These are phyloP conservation scores for Erigeron canadensis DNA, from an alignment of 129 eudicot species.

Conservation along the genomic window DNA sequence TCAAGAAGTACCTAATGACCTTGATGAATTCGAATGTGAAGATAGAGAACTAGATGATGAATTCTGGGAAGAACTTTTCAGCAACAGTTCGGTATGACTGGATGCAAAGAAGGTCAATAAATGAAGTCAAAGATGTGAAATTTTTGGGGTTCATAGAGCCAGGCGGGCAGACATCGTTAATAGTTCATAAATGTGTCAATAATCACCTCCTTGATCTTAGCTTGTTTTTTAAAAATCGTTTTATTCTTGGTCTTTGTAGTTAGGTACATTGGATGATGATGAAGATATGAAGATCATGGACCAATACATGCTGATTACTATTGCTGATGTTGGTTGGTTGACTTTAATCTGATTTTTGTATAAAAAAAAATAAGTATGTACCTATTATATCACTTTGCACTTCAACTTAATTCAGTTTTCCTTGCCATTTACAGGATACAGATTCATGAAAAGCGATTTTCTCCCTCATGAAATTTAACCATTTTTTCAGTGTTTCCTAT, in stretches of 20 bases:
- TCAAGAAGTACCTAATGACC: constrained; percentile 34
- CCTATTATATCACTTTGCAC: constrained; percentile 1
- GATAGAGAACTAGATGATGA: constrained; percentile 82
- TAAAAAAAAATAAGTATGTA: constrained; percentile 14
- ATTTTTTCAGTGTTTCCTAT: constrained; percentile 20
- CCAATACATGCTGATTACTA: constrained; percentile 36
- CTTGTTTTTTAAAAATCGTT: constrained; percentile 24
- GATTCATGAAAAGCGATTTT: constrained; percentile 26
- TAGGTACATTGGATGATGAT: constrained; percentile 44
- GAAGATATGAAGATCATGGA: constrained; percentile 41
- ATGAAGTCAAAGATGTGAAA: constrained; percentile 30
- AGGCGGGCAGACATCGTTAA: constrained; percentile 32
- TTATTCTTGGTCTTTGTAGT: constrained; percentile 41
- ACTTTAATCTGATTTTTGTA: constrained; percentile 33
- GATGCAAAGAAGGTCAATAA: constrained; percentile 21
- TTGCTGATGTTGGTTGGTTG: constrained; percentile 40
- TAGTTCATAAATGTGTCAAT: constrained; percentile 27
- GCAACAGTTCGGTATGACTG: constrained; percentile 38
- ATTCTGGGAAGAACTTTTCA: constrained; percentile 79
- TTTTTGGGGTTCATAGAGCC: constrained; percentile 35
- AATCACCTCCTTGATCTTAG: constrained; percentile 34
- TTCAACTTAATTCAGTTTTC: constrained; percentile 28
- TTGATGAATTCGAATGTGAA: constrained; percentile 43
- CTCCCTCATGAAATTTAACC: constrained; percentile 14
- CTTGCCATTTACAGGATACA: constrained; percentile 48